These are phyloP conservation scores for Phalaenopsis hybrid DNA, from an alignment of 116 monocot species.

Conservation along the genomic window DNA sequence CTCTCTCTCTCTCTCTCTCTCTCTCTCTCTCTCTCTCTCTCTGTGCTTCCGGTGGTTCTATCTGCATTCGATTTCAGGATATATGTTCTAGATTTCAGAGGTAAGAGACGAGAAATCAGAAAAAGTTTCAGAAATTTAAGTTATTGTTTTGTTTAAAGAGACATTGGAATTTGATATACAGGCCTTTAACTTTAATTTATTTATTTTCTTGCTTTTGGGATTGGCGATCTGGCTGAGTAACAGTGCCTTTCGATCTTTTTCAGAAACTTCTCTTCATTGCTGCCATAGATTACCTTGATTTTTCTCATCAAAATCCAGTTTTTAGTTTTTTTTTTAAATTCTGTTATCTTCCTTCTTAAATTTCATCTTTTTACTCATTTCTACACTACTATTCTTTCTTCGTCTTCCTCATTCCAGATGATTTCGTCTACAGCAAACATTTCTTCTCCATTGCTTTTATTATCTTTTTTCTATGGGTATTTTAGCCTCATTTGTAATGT, in stretches of 20 bases:
- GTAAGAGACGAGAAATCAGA: not conserved
- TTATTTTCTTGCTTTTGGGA: not conserved
- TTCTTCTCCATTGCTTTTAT: not conserved
- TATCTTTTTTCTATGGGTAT: not conserved
- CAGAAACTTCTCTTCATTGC: not conserved
- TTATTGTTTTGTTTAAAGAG: not conserved
- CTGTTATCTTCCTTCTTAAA: not conserved
- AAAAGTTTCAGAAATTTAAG: not conserved
- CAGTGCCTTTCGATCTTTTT: not conserved
- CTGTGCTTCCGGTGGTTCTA: not conserved
- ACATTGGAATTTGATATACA: not conserved
- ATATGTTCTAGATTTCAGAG: not conserved
- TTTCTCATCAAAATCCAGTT: not conserved
- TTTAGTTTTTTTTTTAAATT: not conserved
- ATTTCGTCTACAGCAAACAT: not conserved
- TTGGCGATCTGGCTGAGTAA: conserved; percentile 4
- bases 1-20: not conserved
- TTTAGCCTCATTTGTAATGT: not conserved
- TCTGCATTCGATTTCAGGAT: conserved; percentile 6
- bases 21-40: not conserved
- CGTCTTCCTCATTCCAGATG: not conserved
- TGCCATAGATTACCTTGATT: not conserved
- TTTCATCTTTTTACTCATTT: not conserved
- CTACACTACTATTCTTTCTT: not conserved
- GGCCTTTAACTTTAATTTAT: not conserved